A percentile compares a stretch with the other conserved stretches of the same genome.
phyloP scores from a whole-genome alignment of 2,329 filamentous ascomycete genomes.

The Ciborinia camelliae region DNA sequence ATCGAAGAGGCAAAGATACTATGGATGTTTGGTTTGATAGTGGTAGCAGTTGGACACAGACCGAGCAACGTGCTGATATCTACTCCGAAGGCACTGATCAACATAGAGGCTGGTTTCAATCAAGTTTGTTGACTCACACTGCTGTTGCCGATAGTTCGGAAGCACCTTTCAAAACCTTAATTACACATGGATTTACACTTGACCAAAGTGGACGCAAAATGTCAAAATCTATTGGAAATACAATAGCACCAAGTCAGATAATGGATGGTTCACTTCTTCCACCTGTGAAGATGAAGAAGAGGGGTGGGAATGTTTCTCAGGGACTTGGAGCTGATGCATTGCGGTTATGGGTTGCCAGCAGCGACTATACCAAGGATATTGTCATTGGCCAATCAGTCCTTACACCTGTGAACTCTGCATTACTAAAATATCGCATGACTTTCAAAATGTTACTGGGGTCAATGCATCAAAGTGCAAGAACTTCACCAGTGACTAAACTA shows the following conservation, averaged over 20 bases:
- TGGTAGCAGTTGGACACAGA: conserved; percentile 82
- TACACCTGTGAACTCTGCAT: conserved; percentile 67
- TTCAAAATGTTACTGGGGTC: conserved; percentile 88
- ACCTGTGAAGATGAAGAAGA: conserved; percentile 46
- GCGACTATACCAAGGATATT: conserved; percentile 87
- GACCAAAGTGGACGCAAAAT: conserved; percentile 93
- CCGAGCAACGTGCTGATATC: conserved; percentile 64
- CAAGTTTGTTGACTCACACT: conserved; percentile 82
- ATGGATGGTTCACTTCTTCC: conserved; percentile 79
- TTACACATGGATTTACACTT: conserved; percentile 93
- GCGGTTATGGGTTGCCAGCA: conserved; percentile 85
- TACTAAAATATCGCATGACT: conserved; percentile 85
- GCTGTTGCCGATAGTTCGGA: conserved; percentile 38
- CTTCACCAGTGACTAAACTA: conserved; percentile 52
- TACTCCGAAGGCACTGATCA: conserved; percentile 95
- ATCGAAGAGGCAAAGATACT: conserved; percentile 79
- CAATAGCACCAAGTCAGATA: conserved; percentile 75
- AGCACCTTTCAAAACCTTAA: conserved; percentile 82
- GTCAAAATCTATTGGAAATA: conserved; percentile 95
- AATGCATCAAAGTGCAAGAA: conserved; percentile 47
- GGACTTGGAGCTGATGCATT: conserved; percentile 82
- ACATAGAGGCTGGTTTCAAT: conserved; percentile 98
- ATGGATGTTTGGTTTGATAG: conserved; percentile 99
- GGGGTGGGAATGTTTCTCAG: conserved; percentile 51
- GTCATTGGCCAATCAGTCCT: conserved; percentile 76